Evolutionary conservation across 441 rosid genomes (phyloP), one percentile per base, ranked within the genome.

Genomic region (Jatropha multifida): DNA sequence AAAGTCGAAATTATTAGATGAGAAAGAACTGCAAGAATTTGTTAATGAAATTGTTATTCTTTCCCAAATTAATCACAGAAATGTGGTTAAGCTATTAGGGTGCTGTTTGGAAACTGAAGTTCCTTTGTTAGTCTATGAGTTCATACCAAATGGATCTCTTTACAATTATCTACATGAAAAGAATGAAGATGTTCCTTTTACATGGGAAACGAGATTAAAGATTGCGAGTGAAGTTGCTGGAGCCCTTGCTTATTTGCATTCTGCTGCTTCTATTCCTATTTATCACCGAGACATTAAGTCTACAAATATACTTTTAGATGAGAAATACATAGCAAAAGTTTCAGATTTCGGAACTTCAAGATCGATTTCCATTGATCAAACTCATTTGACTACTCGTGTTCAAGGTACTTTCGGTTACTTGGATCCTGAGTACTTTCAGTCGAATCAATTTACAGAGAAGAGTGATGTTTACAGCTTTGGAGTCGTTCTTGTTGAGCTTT

Each of bases 351-450:
- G 86, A 26, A 56, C 77, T n/a, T 87, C 88, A 5, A 87, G 83
- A 65, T 59, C 75, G 12, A 44, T 81, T 3, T 26, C 78, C 32
- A 70, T 61, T 11, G 81, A 85, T 59, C 84, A 83, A 69, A 75
- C 61, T 46, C 82, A 77, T 12, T 61, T 80, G 38, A 83, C 81
- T 8, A 81, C 78, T 0, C 40, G 40, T 49, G 75, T 85, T 7
- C 83, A 81, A 63, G 90, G 90, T 27, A 87, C 88, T 1, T 81
- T 83, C 9, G 90, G 88, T 10, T 87, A 87, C 77, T 65, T 85
- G 2, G 90, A 85, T 65, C 87, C 89, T 0, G 83, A 86, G 70
- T 86, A 86, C 65, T 76, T 82, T 4, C 66, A 49, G 11, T 52
- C 80, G 0, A 65, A 68, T n/a, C 71, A 77, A 38, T 75, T 81